Evolutionary conservation across 257 asterid species (phyloP).

Genomic region (Lycium barbarum): DNA sequence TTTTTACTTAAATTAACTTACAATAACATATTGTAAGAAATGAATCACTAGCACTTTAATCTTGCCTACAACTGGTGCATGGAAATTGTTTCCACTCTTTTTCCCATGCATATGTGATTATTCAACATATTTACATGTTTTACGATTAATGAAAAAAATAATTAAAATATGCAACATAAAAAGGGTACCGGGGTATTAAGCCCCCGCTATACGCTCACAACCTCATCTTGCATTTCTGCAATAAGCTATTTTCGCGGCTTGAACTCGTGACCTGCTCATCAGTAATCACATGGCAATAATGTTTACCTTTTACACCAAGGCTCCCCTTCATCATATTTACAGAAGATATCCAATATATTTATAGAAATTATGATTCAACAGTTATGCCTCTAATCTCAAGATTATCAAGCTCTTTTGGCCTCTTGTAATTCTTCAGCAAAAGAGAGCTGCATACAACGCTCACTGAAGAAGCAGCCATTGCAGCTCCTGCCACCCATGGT

Average conservation of each 20-base stretch:
- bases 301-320: background rate
- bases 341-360: background rate
- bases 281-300: background rate
- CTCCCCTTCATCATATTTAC: background rate
- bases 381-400: conserved; percentile 45
- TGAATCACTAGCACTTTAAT: background rate
- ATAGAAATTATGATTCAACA: conserved; percentile 31
- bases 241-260: background rate
- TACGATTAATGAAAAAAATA: background rate
- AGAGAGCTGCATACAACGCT: conserved; percentile 70
- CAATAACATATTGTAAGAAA: background rate
- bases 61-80: background rate
- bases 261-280: background rate
- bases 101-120: background rate
- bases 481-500: conserved; percentile 68
- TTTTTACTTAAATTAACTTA: background rate
- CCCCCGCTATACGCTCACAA: too few relatives aligned
- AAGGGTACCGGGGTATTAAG: background rate
- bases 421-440: conserved; percentile 52
- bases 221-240: too few relatives aligned
- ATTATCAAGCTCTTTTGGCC: conserved; percentile 43
- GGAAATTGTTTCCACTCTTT: background rate
- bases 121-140: background rate
- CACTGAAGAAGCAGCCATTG: conserved; percentile 67
- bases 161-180: background rate